These are phyloP conservation scores for Aureoboletus auriporus DNA, from an alignment of 768 basidiomycete genomes.

Conservation along the genomic window DNA sequence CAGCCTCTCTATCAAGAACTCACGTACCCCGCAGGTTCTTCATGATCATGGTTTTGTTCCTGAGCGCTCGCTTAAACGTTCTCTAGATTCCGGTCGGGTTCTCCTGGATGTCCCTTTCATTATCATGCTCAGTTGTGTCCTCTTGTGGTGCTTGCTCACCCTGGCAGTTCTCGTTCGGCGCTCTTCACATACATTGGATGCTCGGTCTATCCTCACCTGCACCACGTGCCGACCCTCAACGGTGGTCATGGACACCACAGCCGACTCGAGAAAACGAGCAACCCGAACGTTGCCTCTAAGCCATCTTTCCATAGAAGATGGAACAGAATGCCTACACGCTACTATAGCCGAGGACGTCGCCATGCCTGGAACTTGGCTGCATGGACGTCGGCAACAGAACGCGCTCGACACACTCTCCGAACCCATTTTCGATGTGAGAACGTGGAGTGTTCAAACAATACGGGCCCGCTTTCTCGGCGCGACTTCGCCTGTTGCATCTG, in stretches of 20 bases:
- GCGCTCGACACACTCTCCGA: not conserved
- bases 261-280: not conserved
- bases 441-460: not conserved
- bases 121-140: not conserved
- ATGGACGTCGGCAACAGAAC: not conserved
- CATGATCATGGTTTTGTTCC: not conserved
- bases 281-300: not conserved
- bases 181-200: not conserved
- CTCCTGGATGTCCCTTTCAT: not conserved
- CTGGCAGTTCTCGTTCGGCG: not conserved
- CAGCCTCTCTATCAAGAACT: not conserved
- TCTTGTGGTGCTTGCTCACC: conserved; percentile 5
- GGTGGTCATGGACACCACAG: not conserved
- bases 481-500: not conserved
- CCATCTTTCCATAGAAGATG: not conserved
- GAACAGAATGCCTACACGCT: not conserved
- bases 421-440: not conserved
- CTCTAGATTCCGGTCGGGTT: not conserved
- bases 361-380: conserved; percentile 7
- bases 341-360: not conserved
- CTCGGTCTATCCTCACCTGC: not conserved
- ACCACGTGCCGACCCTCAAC: not conserved
- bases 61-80: not conserved
- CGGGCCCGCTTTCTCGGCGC: not conserved
- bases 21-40: not conserved